Conservation (phyloP, 2,329 filamentous ascomycete genomes). For the Lasiodiplodia gonubiensis region DNA sequence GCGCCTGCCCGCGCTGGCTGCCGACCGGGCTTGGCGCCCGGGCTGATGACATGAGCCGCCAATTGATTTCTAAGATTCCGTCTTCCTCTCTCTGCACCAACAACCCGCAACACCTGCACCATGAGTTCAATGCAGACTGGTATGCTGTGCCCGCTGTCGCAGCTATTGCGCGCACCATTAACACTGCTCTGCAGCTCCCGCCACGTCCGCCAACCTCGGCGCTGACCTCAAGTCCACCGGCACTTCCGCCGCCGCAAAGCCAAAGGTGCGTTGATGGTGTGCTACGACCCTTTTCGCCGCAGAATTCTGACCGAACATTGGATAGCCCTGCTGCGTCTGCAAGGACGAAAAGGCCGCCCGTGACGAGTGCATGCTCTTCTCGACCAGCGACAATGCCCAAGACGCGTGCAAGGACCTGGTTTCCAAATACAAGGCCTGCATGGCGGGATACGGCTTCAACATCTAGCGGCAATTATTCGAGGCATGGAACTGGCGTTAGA, state of each 20-base stretch:
- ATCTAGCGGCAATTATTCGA: conserved; percentile 36
- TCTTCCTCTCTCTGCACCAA: not conserved
- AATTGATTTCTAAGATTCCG: conserved; percentile 20
- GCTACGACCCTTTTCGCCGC: conserved; percentile 12
- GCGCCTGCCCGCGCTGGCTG: not conserved
- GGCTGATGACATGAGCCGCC: conserved; percentile 26
- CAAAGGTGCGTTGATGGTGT: conserved; percentile 45
- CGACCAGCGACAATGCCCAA: conserved; percentile 78
- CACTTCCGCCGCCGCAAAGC: conserved; percentile 50
- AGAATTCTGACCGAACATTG: conserved; percentile 13
- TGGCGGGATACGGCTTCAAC: conserved; percentile 92
- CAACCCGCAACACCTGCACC: conserved; percentile 19
- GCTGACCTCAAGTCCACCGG: conserved; percentile 50
- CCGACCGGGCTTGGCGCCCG: conserved; percentile 13
- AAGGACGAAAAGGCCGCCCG: conserved; percentile 90
- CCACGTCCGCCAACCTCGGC: conserved; percentile 50
- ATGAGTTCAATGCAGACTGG: conserved; percentile 43
- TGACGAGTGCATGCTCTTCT: conserved; percentile 99
- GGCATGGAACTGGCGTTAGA: conserved; percentile 34
- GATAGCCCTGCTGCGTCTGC: conserved; percentile 94
- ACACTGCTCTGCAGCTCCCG: conserved; percentile 25
- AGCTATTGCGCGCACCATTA: not conserved
- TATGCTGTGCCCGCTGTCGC: conserved; percentile 22
- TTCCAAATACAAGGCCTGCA: conserved; percentile 85
- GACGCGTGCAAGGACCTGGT: conserved; percentile 83